Evolutionary conservation across 345 rosid species (phyloP), one percentile per base, ranked within the genome.

Genomic region (Turnera subulata): DNA sequence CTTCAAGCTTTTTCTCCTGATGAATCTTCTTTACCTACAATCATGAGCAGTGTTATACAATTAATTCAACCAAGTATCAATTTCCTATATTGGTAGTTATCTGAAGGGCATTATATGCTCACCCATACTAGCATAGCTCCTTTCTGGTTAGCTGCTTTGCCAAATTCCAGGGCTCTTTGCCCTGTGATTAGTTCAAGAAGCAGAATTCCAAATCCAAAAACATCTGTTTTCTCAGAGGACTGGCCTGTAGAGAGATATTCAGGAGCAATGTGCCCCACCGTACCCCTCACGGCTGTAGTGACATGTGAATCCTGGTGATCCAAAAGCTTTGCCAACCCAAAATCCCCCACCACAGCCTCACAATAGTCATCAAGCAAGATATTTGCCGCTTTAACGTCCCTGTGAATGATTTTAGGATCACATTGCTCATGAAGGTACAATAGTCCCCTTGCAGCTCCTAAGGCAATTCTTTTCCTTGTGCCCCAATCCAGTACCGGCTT

Each of bases 381-480:
- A 56, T 93, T 93, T 43, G 99, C 99, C 26, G 99, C 99, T 77
- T 93, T 93, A n/a, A 93, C 99, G 65, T 93, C 99, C 57, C 99
- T 79, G 53, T 93, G 99, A 48, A 93, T 93, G 42, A 93, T 93
- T 75, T 93, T 93, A 6, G 99, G 99, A 75, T 89, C 95, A 49
- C 99, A 93, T 53, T 92, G 99, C 68, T 93, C 99, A 11, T 93
- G 99, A 54, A 93, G 87, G 68, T 93, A 93, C 22, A 91, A 64
- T 29, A 93, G 82, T 59, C 99, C 99, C 59, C 99, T 68, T 20
- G 80, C 97, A 24, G 99, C 93, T 76, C 99, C 99, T 18, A 93
- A 53, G n/a, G 97, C 91, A 50, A 93, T 85, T 63, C 84, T 78
- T 82, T 89, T 91, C 81, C 99, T 72, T 7, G 91, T 86, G 62